These are phyloP conservation scores for Coemansia javaensis DNA, from an alignment of 192 early-diverging fungal genomes.

Conservation along the genomic window DNA sequence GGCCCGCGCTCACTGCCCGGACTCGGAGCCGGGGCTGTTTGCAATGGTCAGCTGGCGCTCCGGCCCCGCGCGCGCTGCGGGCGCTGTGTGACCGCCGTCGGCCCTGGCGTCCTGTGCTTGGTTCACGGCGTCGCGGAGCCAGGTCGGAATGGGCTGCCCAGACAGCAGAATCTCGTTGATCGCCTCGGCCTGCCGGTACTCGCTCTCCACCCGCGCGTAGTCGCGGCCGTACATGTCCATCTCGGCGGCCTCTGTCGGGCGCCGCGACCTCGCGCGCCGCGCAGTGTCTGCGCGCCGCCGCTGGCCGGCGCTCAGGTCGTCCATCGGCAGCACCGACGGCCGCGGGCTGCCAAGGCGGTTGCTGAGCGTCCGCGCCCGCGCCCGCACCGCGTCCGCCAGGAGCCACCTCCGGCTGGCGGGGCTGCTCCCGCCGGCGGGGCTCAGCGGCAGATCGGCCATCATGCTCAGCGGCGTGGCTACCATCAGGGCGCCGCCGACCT, in stretches of 20 bases:
- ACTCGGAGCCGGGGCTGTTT: slow-evolving; percentile 6
- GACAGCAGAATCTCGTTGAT: slow-evolving; percentile 49
- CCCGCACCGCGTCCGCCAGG: slow-evolving; percentile 28
- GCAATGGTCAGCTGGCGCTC: slow-evolving; percentile 11
- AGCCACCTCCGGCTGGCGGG: not conserved
- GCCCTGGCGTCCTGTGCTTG: slow-evolving; percentile 14
- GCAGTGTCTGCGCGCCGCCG: too few relatives aligned
- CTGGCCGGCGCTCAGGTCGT: not conserved
- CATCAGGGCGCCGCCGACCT: slow-evolving; percentile 1
- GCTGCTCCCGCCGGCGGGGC: not conserved
- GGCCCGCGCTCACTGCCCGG: too few relatives aligned
- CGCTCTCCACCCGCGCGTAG: slow-evolving; percentile 28
- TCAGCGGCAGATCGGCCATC: slow-evolving; percentile 5
- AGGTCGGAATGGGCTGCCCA: slow-evolving; percentile 43
- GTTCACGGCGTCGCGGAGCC: slow-evolving; percentile 43
- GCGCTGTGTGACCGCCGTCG: not conserved
- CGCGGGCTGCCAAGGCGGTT: slow-evolving; percentile 19
- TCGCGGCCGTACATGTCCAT: slow-evolving; percentile 37
- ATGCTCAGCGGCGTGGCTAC: slow-evolving; percentile 27
- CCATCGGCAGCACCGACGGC: slow-evolving; percentile 27
- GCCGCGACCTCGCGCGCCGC: too few relatives aligned
- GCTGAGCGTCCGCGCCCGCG: slow-evolving; percentile 38
- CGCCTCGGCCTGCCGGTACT: slow-evolving; percentile 48
- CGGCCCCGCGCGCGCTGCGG: not conserved
- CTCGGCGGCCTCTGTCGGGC: too few relatives aligned